Base-by-base conservation (phyloP, 441 rosid species). In the Populus hybrid region DNA sequence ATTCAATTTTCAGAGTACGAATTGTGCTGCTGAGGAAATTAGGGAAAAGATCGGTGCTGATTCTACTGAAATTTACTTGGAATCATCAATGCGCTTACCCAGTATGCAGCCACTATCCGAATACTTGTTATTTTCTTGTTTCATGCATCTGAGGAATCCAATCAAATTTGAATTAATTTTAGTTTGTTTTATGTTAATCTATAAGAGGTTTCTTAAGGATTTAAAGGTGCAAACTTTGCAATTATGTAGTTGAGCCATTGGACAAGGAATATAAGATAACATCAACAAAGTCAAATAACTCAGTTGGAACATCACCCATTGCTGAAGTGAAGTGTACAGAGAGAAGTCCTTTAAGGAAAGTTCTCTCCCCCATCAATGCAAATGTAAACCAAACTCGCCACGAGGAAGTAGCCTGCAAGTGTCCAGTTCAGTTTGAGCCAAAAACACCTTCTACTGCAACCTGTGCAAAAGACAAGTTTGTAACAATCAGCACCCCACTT, bases 281-380 rank as follows among this genome's bases (percentile, higher is more conserved):
- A 28, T 8, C 23, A 11, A n/a, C 8, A 21, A 69, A 68, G 40
- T 28, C 74, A 10, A 42, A 42, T 21, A 34, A 71, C 66, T 66
- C 42, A 12, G 50, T 53, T 10, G 76, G 36, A 64, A 76, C 79
- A 34, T 78, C 86, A 10, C 89, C 81, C 10, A 57, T 59, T 28
- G 42, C 70, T 30, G 85, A 82, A 73, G 77, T 24, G 73, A 67
- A 76, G 69, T 76, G 11, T 16, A 81, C 80, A 78, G 32, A 26
- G 26, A 77, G 72, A 81, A 89, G 82, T 84, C 92, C 94, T 69
- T 61, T 81, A 21, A 85, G 94, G 72, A 86, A 85, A 76, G 93
- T 86, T 63, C 89, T 93, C 21, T 87, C 97, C 70, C 93, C 90
- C 2, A 77, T 93, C 70, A 83, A 87, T 82, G 46, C 84, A 53